Conservation (phyloP, 1,284 basidiomycete species). For the Ustilago cynodontis region DNA sequence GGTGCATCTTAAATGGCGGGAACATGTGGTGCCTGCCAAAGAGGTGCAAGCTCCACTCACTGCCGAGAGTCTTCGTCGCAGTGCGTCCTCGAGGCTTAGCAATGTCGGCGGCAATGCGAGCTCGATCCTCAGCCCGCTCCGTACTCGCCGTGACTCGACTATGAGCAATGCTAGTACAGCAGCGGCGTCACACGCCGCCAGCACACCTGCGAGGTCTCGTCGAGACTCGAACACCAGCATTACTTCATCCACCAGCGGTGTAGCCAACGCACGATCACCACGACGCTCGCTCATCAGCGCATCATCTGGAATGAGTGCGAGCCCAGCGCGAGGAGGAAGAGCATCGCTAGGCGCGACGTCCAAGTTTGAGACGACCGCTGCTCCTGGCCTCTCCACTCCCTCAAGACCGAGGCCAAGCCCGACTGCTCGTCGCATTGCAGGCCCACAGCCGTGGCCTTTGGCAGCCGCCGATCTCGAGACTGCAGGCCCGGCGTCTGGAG, state of each 20-base stretch:
- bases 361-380: conserved; percentile 9
- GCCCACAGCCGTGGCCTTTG: conserved; percentile 46
- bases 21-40: conserved; percentile 71
- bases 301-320: conserved; percentile 7
- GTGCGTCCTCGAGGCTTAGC: conserved; percentile 38
- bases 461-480: conserved; percentile 15
- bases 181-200: conserved; percentile 3
- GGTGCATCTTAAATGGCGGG: conserved; percentile 87
- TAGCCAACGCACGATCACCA: conserved; percentile 21
- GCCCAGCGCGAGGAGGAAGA: conserved; percentile 26
- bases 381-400: conserved; percentile 27
- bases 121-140: conserved; percentile 34
- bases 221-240: conserved; percentile 51
- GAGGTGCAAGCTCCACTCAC: conserved; percentile 27
- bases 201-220: conserved; percentile 24
- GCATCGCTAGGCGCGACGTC: conserved; percentile 25
- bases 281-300: conserved; percentile 24
- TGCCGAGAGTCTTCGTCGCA: conserved; percentile 33
- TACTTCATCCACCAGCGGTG: conserved; percentile 31
- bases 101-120: conserved; percentile 13
- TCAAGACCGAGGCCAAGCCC: conserved; percentile 39
- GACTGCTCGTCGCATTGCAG: conserved; percentile 14
- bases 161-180: conserved; percentile 47
- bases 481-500: background rate
- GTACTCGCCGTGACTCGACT: conserved; percentile 47